Conservation (phyloP, 176 grass and related monocot genomes). For the Zea luxurians region DNA sequence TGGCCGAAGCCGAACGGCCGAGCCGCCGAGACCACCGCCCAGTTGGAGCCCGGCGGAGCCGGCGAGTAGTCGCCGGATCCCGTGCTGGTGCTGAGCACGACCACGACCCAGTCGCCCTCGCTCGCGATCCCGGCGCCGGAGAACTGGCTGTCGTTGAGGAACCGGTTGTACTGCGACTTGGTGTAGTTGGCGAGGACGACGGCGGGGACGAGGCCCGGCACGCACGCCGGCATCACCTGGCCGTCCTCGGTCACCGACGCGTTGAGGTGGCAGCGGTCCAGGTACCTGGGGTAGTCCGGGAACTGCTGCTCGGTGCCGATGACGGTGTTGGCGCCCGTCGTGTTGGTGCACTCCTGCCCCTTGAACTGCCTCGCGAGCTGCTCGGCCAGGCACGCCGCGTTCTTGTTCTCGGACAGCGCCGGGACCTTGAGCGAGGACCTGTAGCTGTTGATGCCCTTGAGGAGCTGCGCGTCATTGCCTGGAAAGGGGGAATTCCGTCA, state of each 20-base stretch:
- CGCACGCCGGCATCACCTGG: conserved; percentile 77
- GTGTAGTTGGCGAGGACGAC: conserved; percentile 91
- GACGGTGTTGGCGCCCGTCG: conserved; percentile 83
- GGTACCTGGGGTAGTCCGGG: conserved; percentile 69
- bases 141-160: conserved; percentile 62
- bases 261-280: conserved; percentile 79
- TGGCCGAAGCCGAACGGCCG: conserved; percentile 29
- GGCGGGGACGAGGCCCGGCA: conserved; percentile 53
- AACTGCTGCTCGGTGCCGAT: conserved; percentile 81
- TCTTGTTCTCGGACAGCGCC: conserved; percentile 59
- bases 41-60: conserved; percentile 44
- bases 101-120: conserved; percentile 86
- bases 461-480: conserved; percentile 67
- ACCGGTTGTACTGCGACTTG: conserved; percentile 77
- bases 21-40: conserved; percentile 23
- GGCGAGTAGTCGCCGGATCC: conserved; percentile 56
- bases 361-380: conserved; percentile 83
- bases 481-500: background rate
- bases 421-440: conserved; percentile 73
- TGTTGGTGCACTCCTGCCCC: conserved; percentile 74
- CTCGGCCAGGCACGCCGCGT: conserved; percentile 78
- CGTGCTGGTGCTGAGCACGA: conserved; percentile 76
- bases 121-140: conserved; percentile 75
- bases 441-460: conserved; percentile 89
- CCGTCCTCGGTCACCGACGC: conserved; percentile 74